Evolutionary conservation across 2,329 filamentous ascomycete genomes (phyloP).

Genomic region (Cladophialophora bantiana): DNA sequence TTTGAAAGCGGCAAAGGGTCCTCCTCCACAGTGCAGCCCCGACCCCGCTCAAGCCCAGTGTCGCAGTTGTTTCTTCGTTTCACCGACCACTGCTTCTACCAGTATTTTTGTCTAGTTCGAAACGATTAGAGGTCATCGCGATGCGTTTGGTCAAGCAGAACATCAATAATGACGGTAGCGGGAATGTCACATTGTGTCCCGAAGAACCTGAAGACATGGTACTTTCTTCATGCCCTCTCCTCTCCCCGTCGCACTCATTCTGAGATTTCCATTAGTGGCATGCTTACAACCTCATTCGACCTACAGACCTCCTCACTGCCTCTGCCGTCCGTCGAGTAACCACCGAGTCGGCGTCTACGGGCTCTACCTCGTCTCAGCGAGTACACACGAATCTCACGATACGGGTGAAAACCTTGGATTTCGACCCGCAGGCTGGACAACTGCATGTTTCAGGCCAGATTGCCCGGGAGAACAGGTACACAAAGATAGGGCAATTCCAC

Average conservation of each 20-base stretch:
- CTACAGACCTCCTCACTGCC: conserved; percentile 69
- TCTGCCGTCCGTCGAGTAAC: conserved; percentile 71
- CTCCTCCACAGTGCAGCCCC: not conserved
- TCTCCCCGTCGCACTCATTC: conserved; percentile 11
- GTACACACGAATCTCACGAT: conserved; percentile 71
- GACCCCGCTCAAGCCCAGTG: not conserved
- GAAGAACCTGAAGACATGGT: conserved; percentile 81
- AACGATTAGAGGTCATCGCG: not conserved
- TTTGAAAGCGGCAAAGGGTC: too few relatives aligned
- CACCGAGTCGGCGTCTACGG: conserved; percentile 64
- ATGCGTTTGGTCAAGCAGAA: conserved; percentile 74
- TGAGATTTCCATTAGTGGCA: conserved; percentile 65
- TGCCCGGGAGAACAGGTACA: conserved; percentile 70
- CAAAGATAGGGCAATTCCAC: conserved; percentile 71
- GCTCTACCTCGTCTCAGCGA: conserved; percentile 67
- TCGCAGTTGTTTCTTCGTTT: not conserved
- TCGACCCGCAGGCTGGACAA: conserved; percentile 71
- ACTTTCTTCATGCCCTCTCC: conserved; percentile 33
- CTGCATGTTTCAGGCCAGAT: conserved; percentile 73
- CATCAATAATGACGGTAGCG: conserved; percentile 71
- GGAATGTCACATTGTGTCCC: conserved; percentile 70
- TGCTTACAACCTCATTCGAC: conserved; percentile 74
- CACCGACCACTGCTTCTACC: not conserved
- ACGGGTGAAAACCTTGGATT: conserved; percentile 70
- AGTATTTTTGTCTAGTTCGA: not conserved